phyloP scores from a whole-genome alignment of 1,284 basidiomycete genomes.

The Ustilago tritici region DNA sequence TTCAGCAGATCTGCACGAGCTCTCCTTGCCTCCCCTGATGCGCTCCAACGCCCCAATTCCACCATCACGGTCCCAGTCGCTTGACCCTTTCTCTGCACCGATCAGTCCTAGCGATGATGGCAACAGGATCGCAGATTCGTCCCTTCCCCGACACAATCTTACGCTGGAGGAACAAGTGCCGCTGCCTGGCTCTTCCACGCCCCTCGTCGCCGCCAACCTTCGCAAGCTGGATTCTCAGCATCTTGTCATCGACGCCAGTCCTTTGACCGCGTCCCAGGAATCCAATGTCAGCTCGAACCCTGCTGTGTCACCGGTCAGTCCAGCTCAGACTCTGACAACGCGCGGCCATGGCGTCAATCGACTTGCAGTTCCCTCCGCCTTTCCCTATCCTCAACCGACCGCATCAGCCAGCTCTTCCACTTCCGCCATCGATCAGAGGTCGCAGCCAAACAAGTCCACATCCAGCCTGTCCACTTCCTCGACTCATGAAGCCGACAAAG shows the following conservation, averaged over 20 bases:
- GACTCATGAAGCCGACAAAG: constrained; percentile 22
- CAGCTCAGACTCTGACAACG: constrained; percentile 14
- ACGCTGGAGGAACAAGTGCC: not conserved
- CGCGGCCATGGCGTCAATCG: constrained; percentile 11
- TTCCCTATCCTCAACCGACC: constrained; percentile 12
- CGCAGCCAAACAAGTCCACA: constrained; percentile 25
- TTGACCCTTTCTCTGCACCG: constrained; percentile 28
- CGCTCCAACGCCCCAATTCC: constrained; percentile 40
- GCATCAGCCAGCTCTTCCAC: constrained; percentile 26
- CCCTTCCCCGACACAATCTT: constrained; percentile 4
- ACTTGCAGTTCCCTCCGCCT: constrained; percentile 4
- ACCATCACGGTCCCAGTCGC: constrained; percentile 39
- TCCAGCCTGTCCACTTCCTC: constrained; percentile 30
- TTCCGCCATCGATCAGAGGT: constrained; percentile 23
- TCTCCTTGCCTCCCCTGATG: constrained; percentile 36
- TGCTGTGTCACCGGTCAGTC: constrained; percentile 11
- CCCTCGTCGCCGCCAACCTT: constrained; percentile 34
- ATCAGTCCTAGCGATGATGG: constrained; percentile 5
- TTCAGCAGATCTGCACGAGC: constrained; percentile 5
- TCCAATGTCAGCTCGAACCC: constrained; percentile 11
- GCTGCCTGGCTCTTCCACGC: not conserved
- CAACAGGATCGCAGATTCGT: not conserved
- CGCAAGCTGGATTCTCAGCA: constrained; percentile 35
- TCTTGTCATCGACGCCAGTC: not conserved
- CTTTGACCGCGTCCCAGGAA: not conserved